Percentiles rank a stretch among this genome's conserved stretches.
Evolutionary conservation across 2,329 filamentous ascomycete species (phyloP).

Genomic region (Ophiostoma ulmi): DNA sequence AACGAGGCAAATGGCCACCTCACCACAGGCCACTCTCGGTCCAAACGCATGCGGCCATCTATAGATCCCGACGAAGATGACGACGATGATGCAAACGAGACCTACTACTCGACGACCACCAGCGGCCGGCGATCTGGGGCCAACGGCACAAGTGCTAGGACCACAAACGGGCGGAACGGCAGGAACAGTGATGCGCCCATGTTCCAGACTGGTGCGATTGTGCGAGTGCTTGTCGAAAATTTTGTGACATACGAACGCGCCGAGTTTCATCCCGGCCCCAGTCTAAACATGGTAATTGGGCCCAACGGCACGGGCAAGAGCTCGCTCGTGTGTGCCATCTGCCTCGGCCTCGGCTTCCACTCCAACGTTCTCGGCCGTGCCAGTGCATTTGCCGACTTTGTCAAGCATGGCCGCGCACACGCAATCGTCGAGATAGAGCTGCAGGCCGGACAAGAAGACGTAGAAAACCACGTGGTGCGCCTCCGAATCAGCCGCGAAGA

Average conservation of each 20-base stretch:
- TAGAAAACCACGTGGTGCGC: constrained; percentile 65
- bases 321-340: constrained; percentile 94
- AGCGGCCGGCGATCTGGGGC: constrained; percentile 30
- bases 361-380: constrained; percentile 80
- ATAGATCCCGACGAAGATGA: constrained; percentile 24
- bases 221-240: constrained; percentile 77
- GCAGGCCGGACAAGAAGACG: constrained; percentile 53
- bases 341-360: constrained; percentile 80
- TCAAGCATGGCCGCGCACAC: constrained; percentile 77
- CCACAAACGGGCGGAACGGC: not conserved
- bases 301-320: constrained; percentile 99
- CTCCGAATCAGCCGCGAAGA: constrained; percentile 76
- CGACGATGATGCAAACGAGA: constrained; percentile 25
- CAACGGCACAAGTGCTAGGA: constrained; percentile 20
- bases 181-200: constrained; percentile 28
- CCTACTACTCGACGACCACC: constrained; percentile 27
- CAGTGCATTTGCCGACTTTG: constrained; percentile 79
- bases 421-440: constrained; percentile 90
- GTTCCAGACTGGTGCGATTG: constrained; percentile 75
- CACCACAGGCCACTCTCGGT: constrained; percentile 29
- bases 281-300: constrained; percentile 96
- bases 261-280: constrained; percentile 86
- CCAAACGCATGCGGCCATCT: constrained; percentile 37
- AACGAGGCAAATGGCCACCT: constrained; percentile 26
- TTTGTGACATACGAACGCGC: constrained; percentile 94